Base-by-base conservation (phyloP, 306 rosid species). In the Adenanthera pavonina region DNA sequence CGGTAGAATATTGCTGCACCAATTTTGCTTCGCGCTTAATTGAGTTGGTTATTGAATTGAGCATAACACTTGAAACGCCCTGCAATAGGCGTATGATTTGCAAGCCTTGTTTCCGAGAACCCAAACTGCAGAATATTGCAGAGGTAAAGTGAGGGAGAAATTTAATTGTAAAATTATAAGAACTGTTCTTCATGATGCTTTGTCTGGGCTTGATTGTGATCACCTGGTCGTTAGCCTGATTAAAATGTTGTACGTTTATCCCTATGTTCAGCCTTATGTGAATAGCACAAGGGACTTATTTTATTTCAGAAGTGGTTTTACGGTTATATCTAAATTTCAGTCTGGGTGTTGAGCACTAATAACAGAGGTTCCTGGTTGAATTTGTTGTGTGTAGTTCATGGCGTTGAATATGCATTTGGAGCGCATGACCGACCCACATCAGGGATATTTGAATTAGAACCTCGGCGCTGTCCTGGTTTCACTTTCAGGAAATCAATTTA, bases 371-470 rank as follows among this genome's bases (percentile, higher is more conserved):
- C 8, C 12, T 25, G 16, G 33, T 70, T 52, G 56, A 60, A 69
- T 61, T 75, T 67, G 4, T 46, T 85, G 51, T 25, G 30, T 25
- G 30, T 48, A 95, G 99, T 96, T 85, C 98, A 94, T 75, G 97
- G 85, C 2, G 80, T 92, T 81, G 99, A 96, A 81, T 96, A 96
- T 79, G 97, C 97, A 33, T 96, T 93, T 83, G 99, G 99, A 72
- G 99, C 99, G 1, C 99, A 96, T 76, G 99, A 96, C 13, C 92
- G 85, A 57, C 46, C 92, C 54, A 80, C 97, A 2, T 89, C 97
- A 3, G 98, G 99, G 61, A 94, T 96, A 72, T 93, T 96, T 70
- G 97, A 93, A 83, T 98, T 96, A 69, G 97, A 93, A 80, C 98
- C 99, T 10, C 90, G 85, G 38, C 75, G 85, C 56, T 96, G 99